Base-by-base conservation (phyloP, 2,329 filamentous ascomycete species). In the Metarhizium robertsii region DNA sequence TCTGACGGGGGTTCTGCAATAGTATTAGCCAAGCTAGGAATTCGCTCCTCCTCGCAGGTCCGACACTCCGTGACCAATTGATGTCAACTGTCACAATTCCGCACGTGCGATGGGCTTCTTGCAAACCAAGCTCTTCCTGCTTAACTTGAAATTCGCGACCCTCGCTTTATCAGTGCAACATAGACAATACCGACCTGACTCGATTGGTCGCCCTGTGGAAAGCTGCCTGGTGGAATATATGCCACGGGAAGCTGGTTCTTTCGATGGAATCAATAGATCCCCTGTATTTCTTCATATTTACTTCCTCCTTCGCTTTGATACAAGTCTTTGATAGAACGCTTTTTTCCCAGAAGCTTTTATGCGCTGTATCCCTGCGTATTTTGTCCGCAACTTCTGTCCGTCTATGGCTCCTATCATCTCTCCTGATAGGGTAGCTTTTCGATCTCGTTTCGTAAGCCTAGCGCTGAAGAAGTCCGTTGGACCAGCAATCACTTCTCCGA, bases 281-380 rank as follows among this genome's bases (percentile, higher is more conserved):
- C 16, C 13, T 29, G 10, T 14, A n/a, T 30, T 53, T 55, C 59
- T 52, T 65, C 53, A 61, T 20, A 59, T 57, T 25, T 60, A 57
- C 50, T 57, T 55, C 55, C 66, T 70, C 29, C 69, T 67, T 51
- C 71, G 64, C 48, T 68, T 63, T 25, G 73, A 68, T 66, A 88
- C 83, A 61, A 96, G 71, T 55, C 85, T 86, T 67, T 92, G 92
- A 77, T 96, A 97, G 65, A 89, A 87, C 0, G 81, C 85, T 73
- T 92, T 96, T 75, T 90, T 95, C 53, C 94, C 94, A 64, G 89
- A 95, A 29, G 80, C 83, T 73, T 95, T 97, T 59, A 80, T 79
- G 52, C 78, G 78, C 68, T 96, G 91, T 52, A 97, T 90, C 56
- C 92, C 86, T 55, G 82, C 79, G 71, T 96, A 97, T 72, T 95